Conservation (phyloP, 108 stramenopile genomes). For the Fragilaria crotonensis region DNA sequence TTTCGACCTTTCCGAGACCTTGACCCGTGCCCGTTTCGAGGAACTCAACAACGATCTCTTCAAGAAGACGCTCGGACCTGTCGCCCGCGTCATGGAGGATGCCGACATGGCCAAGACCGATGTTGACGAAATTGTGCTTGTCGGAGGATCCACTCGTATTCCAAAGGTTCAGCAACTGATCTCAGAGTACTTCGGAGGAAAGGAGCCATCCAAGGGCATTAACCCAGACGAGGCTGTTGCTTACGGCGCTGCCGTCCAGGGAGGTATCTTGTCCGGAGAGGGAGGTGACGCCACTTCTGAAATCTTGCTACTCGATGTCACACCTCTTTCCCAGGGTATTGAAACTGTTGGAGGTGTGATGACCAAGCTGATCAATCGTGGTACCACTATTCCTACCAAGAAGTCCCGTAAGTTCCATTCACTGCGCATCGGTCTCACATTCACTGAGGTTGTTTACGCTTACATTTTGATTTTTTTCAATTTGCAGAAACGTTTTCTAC, state of each 20-base stretch:
- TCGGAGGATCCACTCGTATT: slow-evolving; percentile 97
- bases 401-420: slow-evolving; percentile 40
- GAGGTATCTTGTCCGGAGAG: slow-evolving; percentile 85
- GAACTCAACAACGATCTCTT: slow-evolving; percentile 96
- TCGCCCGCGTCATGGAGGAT: slow-evolving; percentile 90
- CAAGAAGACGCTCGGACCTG: slow-evolving; percentile 95
- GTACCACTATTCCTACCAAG: slow-evolving; percentile 92
- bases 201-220: slow-evolving; percentile 92
- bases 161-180: slow-evolving; percentile 91
- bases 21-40: slow-evolving; percentile 95
- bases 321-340: slow-evolving; percentile 84
- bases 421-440: neutral
- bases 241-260: slow-evolving; percentile 96
- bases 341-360: slow-evolving; percentile 94
- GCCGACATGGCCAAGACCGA: slow-evolving; percentile 82
- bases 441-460: slow-evolving; percentile 4
- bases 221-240: slow-evolving; percentile 98
- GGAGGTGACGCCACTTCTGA: slow-evolving; percentile 71
- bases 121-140: slow-evolving; percentile 95
- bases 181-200: slow-evolving; percentile 93
- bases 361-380: slow-evolving; percentile 90
- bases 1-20: slow-evolving; percentile 73
- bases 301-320: slow-evolving; percentile 73
- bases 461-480: neutral
- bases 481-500: slow-evolving; percentile 80